Evolutionary conservation across 2,329 filamentous ascomycete species (phyloP).

Genomic region (Chaetomiaceae sp.): DNA sequence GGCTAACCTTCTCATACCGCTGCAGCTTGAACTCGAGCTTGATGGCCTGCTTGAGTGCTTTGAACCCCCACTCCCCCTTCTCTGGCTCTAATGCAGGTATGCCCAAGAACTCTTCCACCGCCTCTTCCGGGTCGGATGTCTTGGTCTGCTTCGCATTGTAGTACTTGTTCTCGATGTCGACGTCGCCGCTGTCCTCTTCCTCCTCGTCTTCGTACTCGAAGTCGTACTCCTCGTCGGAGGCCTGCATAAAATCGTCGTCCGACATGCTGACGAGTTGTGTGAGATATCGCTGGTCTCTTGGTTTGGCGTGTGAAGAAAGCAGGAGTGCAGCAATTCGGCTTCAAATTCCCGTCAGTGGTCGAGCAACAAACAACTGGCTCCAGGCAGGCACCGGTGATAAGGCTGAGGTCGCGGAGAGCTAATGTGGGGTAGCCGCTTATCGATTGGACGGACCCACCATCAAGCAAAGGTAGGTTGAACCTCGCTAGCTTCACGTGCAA

Average conservation of each 20-base stretch:
- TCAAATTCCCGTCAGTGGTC: no score
- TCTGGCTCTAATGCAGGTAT: slow-evolving; percentile 79
- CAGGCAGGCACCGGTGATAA: slow-evolving; percentile 14
- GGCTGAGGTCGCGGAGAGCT: slow-evolving; percentile 11
- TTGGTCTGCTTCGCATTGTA: slow-evolving; percentile 99
- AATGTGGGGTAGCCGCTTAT: slow-evolving; percentile 22
- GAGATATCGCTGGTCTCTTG: background rate
- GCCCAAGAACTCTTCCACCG: slow-evolving; percentile 86
- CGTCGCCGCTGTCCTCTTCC: slow-evolving; percentile 79
- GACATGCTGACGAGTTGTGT: slow-evolving; percentile 54
- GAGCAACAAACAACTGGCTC: no score
- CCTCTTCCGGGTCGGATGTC: slow-evolving; percentile 76
- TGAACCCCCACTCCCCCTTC: slow-evolving; percentile 99
- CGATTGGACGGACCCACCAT: slow-evolving; percentile 7
- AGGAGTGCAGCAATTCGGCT: background rate
- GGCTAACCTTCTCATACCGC: slow-evolving; percentile 71
- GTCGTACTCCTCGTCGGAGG: slow-evolving; percentile 89
- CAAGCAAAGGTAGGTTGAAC: no score
- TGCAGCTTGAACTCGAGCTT: slow-evolving; percentile 93
- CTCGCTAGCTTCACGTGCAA: no score
- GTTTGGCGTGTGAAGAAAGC: background rate
- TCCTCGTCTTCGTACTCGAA: slow-evolving; percentile 95
- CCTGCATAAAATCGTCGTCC: slow-evolving; percentile 91
- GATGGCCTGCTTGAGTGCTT: slow-evolving; percentile 94
- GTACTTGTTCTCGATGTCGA: slow-evolving; percentile 98